A percentile compares a stretch with the other conserved stretches of the same genome.
These are phyloP conservation scores for Quercus suber DNA, from an alignment of 306 rosid genomes.

Conservation along the genomic window DNA sequence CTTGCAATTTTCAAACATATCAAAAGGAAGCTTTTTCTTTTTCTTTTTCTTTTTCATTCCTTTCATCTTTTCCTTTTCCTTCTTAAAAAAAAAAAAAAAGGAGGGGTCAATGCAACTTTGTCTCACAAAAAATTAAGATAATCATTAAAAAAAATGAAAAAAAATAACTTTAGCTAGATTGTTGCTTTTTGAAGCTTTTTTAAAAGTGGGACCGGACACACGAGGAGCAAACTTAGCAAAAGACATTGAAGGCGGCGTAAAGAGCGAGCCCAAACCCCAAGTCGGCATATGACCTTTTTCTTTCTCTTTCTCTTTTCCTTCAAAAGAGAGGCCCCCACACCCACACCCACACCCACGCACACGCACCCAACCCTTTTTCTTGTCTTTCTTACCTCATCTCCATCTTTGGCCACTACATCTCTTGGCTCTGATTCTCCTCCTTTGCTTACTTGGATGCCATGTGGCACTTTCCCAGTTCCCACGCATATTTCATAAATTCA, in stretches of 20 bases:
- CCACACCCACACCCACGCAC: neutral
- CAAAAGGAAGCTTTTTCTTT: too few relatives aligned
- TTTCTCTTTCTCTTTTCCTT: neutral
- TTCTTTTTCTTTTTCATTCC: too few relatives aligned
- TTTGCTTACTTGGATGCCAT: constrained; percentile 42
- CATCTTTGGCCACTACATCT: constrained; percentile 39
- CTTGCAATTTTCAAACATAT: too few relatives aligned
- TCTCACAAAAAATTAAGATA: too few relatives aligned
- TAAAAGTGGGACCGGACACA: neutral
- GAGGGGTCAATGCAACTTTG: too few relatives aligned
- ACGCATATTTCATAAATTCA: too few relatives aligned
- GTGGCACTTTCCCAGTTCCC: constrained; percentile 41
- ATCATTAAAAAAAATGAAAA: too few relatives aligned
- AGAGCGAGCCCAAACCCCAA: constrained; percentile 19
- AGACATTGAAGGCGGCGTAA: constrained; percentile 54
- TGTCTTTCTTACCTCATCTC: constrained; percentile 26
- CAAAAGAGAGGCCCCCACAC: too few relatives aligned
- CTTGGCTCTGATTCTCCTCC: constrained; percentile 20
- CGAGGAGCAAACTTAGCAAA: constrained; percentile 12
- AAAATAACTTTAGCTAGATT: too few relatives aligned
- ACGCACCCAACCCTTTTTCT: neutral
- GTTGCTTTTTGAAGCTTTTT: constrained; percentile 7
- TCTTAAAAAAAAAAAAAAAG: too few relatives aligned
- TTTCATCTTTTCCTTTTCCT: too few relatives aligned
- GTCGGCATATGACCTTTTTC: constrained; percentile 16